Evolutionary conservation across 441 rosid genomes (phyloP).

Genomic region (Manihot esculenta): DNA sequence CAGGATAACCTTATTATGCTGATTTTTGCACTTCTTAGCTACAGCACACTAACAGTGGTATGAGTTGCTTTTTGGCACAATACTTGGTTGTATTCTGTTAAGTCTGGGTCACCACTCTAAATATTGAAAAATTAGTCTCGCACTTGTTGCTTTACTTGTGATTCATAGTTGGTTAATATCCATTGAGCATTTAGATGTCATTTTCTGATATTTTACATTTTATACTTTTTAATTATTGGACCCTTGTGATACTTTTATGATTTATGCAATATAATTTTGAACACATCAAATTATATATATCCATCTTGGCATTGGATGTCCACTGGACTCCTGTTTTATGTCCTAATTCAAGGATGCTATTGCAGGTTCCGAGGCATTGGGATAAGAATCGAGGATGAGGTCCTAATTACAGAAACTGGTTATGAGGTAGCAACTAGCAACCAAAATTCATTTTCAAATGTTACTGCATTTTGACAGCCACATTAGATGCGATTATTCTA

Average conservation of each 20-base stretch:
- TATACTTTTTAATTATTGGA: background rate
- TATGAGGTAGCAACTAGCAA: slow-evolving; percentile 59
- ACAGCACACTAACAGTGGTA: background rate
- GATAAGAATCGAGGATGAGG: slow-evolving; percentile 95
- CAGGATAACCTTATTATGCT: background rate
- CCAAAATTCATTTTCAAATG: background rate
- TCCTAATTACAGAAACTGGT: slow-evolving; percentile 90
- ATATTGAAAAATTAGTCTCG: background rate
- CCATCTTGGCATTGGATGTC: background rate
- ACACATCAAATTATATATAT: background rate
- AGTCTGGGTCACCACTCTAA: background rate
- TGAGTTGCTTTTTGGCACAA: background rate
- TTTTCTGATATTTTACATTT: background rate
- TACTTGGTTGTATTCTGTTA: background rate
- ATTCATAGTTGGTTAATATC: background rate
- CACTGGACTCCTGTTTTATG: background rate
- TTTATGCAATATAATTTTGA: background rate
- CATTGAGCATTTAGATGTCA: background rate
- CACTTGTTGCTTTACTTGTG: background rate
- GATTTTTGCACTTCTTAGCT: background rate
- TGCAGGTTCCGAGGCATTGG: slow-evolving; percentile 84
- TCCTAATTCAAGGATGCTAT: slow-evolving; percentile 4
- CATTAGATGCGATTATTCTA: background rate
- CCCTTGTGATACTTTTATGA: background rate
- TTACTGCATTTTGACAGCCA: background rate